phyloP scores from a whole-genome alignment of 768 basidiomycete genomes.

The Lactarius sanguifluus region DNA sequence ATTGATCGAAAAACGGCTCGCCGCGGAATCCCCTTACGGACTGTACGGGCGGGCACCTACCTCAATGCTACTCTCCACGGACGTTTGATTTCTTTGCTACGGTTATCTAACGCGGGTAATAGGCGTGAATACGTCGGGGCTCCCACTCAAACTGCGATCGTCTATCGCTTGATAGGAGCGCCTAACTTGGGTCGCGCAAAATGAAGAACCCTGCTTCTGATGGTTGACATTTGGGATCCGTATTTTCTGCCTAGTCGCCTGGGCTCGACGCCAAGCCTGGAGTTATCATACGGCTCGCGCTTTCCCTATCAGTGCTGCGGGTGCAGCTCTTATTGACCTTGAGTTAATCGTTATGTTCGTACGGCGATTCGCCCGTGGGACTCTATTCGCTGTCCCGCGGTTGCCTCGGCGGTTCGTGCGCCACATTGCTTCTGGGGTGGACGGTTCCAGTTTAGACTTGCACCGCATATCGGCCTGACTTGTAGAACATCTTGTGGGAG shows the following conservation, averaged over 20 bases:
- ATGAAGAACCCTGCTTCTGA: background rate
- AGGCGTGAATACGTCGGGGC: background rate
- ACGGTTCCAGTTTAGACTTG: background rate
- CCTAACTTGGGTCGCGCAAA: background rate
- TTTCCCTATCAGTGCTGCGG: background rate
- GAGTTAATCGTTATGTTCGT: background rate
- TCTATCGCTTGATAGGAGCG: background rate
- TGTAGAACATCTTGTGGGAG: background rate
- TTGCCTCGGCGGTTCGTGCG: background rate
- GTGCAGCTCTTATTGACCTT: background rate
- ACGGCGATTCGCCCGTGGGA: background rate
- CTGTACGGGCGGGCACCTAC: background rate
- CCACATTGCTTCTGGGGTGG: background rate
- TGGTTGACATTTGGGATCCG: background rate
- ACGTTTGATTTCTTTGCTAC: background rate
- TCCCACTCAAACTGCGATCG: background rate
- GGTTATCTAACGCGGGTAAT: background rate
- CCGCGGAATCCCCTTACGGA: background rate
- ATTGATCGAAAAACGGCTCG: background rate
- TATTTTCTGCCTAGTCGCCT: background rate
- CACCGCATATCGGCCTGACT: background rate
- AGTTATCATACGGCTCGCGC: background rate
- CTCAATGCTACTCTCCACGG: background rate
- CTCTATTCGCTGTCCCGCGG: background rate
- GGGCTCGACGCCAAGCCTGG: background rate